A percentile compares a stretch with the other conserved stretches of the same genome.
Evolutionary conservation across 306 rosid genomes (phyloP).

Genomic region (Crotalaria pallida): DNA sequence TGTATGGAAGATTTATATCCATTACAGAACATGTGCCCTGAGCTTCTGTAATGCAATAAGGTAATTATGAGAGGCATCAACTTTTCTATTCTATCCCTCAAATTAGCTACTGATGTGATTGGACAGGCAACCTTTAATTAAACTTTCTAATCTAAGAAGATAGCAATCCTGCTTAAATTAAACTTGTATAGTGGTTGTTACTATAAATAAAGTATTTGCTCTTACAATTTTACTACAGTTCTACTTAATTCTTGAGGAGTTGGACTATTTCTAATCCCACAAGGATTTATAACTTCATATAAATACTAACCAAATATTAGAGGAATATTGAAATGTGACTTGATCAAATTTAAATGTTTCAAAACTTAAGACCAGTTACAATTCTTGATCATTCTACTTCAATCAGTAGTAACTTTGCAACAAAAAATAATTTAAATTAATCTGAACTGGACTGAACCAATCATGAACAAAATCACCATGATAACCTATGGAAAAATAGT

Average conservation of each 20-base stretch:
- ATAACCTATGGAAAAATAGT: background rate
- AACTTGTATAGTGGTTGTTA: background rate
- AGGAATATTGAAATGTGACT: background rate
- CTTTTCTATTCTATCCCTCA: too few species aligned
- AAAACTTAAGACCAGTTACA: slow-evolving; percentile 1
- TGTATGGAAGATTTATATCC: too few species aligned
- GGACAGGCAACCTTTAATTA: too few species aligned
- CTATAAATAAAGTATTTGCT: background rate
- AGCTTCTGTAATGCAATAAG: too few species aligned
- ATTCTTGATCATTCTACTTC: background rate
- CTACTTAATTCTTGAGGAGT: background rate
- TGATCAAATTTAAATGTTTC: background rate
- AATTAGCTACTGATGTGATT: too few species aligned
- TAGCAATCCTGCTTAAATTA: background rate
- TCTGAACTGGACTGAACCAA: slow-evolving; percentile 2
- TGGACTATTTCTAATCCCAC: background rate
- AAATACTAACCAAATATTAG: background rate
- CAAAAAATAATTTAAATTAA: background rate
- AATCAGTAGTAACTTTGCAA: background rate
- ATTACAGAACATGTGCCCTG: too few species aligned
- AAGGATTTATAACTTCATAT: slow-evolving; percentile 2
- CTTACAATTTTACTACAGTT: background rate
- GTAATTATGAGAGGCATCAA: too few species aligned
- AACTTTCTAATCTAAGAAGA: background rate
- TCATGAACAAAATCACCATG: background rate